Conservation (phyloP, 2,329 filamentous ascomycete species). For the Catunica adiposa region DNA sequence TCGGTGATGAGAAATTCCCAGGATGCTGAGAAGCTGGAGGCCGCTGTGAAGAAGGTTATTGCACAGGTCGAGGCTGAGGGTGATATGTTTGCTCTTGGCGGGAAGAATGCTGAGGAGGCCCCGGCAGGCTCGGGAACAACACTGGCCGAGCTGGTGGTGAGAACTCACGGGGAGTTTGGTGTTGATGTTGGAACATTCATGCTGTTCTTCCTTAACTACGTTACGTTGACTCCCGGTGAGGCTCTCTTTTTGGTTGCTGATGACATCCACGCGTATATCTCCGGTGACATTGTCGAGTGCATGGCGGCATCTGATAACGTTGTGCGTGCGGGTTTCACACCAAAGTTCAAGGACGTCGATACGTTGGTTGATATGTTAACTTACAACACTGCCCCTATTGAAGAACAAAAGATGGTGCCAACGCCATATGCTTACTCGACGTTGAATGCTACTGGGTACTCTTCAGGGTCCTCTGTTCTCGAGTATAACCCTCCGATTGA, state of each 20-base stretch:
- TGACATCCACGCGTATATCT: conserved; percentile 91
- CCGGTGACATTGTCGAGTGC: conserved; percentile 92
- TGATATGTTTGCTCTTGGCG: conserved; percentile 52
- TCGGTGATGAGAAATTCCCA: conserved; percentile 64
- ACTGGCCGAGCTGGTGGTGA: conserved; percentile 53
- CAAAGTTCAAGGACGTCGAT: conserved; percentile 92
- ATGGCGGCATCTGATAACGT: conserved; percentile 99
- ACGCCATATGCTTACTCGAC: conserved; percentile 72
- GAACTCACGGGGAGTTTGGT: conserved; percentile 72
- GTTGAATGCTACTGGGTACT: conserved; percentile 68
- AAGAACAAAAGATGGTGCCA: conserved; percentile 83
- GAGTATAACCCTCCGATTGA: conserved; percentile 95
- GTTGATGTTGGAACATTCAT: conserved; percentile 86
- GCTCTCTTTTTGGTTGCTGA: conserved; percentile 93
- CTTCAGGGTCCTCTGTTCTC: conserved; percentile 50
- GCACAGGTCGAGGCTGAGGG: conserved; percentile 52
- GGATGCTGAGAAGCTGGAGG: conserved; percentile 37
- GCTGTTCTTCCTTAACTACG: conserved; percentile 92
- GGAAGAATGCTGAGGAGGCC: background rate
- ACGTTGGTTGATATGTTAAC: conserved; percentile 85
- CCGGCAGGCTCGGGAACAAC: conserved; percentile 45
- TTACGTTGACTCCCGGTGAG: conserved; percentile 73
- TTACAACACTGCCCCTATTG: conserved; percentile 87
- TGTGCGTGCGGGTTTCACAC: conserved; percentile 89
- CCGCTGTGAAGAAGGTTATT: conserved; percentile 41